phyloP scores from a whole-genome alignment of 805 yeast genomes.

The Saccharomycopsis sp. region DNA sequence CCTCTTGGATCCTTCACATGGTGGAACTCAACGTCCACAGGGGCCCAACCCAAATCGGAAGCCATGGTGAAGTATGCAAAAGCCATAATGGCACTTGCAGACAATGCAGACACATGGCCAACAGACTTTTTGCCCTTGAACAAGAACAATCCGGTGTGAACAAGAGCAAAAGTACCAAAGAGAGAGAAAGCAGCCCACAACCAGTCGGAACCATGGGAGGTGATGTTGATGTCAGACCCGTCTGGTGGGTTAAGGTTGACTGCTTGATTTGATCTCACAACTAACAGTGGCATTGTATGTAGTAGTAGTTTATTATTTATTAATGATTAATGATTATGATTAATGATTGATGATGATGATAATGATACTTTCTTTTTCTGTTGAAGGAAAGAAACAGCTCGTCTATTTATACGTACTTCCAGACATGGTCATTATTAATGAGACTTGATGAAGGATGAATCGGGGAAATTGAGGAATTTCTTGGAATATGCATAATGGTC shows the following conservation, averaged over 20 bases:
- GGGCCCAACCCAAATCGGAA: slow-evolving; percentile 49
- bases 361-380: no score
- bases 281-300: no score
- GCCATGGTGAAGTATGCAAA: slow-evolving; percentile 47
- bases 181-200: slow-evolving; percentile 53
- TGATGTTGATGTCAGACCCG: slow-evolving; percentile 41
- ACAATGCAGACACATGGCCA: slow-evolving; percentile 34
- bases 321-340: no score
- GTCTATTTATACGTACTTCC: no score
- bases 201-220: slow-evolving; percentile 57
- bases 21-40: slow-evolving; percentile 37
- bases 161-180: slow-evolving; percentile 33
- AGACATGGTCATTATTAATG: no score
- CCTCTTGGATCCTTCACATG: slow-evolving; percentile 32
- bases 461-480: no score
- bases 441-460: no score
- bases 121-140: slow-evolving; percentile 30
- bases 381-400: no score
- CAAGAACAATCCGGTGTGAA: slow-evolving; percentile 24
- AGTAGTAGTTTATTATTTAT: no score
- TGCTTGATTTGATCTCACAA: slow-evolving; percentile 26
- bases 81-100: slow-evolving; percentile 35
- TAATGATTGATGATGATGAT: no score
- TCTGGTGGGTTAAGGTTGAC: slow-evolving; percentile 36
- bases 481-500: no score